Evolutionary conservation across 2,329 filamentous ascomycete species (phyloP), one percentile per base, ranked within the genome.

Genomic region (Microdochium trichocladiopsis): DNA sequence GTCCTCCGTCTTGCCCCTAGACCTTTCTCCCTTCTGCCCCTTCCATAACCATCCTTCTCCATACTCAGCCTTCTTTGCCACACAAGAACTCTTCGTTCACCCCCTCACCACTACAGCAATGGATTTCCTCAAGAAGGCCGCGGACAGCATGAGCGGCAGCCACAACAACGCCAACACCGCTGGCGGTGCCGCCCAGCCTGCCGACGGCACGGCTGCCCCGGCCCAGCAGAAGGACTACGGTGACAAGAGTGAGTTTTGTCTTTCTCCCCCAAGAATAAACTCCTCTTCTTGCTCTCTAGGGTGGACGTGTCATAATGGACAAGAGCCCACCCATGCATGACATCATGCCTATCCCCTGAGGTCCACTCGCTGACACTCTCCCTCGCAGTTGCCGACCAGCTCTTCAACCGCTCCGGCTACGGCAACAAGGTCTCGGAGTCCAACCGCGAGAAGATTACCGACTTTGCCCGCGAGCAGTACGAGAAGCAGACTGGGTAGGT

Each of bases 401-500:
- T 55, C 25, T 63, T 63, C 25, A 64, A 68, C 50, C 61, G 62
- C 51, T 58, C 54, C 1, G 59, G 59, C 51, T 53, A 56, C 50
- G 59, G 57, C 51, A 52, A 53, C 47, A 24, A 55, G 21, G 51
- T 60, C 41, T 47, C 53, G 48, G 28, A 37, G 14, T 51, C 51
- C 51, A 60, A 55, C 24, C 49, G 52, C 48, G 65, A 68, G 62
- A 67, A 66, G 60, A 64, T 67, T 55, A 68, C 67, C 45, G 65
- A 69, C 49, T 61, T 56, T 11, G 57, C 59, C 8, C 68, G 70
- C 18, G 52, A 53, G 16, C 53, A 56, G 16, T 69, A 67, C 53
- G 70, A 73, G 63, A 72, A 72, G 63, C 33, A 57, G 4, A 70
- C 70, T 24, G 70, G 69, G 67, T 70, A 49, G 22, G 41, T 45